Evolutionary conservation across 2,329 filamentous ascomycete genomes (phyloP), one percentile per base, ranked within the genome.

Genomic region (Curvularia lunata): DNA sequence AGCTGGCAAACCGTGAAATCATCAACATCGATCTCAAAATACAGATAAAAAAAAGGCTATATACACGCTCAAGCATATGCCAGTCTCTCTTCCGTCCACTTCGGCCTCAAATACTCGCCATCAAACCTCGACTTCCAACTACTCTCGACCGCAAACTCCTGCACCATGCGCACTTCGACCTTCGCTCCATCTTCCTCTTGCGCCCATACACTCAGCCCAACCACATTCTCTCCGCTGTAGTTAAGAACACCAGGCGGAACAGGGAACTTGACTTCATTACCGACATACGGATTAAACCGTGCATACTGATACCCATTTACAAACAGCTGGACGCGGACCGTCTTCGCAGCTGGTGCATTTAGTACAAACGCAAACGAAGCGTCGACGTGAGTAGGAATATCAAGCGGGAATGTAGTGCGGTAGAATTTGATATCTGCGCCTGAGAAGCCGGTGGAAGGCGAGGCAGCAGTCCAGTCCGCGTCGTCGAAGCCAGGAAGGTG

Each of bases 241-340:
- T 88, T 79, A 8, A 88, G 71, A 5, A 88, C 77, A 0, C 86
- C 86, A 0, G 83, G 82, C 1, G 84, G 85, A 1, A 88, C 83
- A 0, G 86, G 86, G 64, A 86, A 88, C 16, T 80, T 77, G 16
- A 83, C 78, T 74, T 88, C 86, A 46, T 86, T 84, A 0, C 86
- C 86, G 38, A 88, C 85, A 48, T 83, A 81, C 0, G 86, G 85
- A 58, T 84, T 83, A 65, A 83, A 88, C 7, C 84, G 80, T 1
- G 83, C 86, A 62, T 86, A 88, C 66, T 88, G 85, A 64, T 88
- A 88, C 0, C 86, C 86, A 54, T 88, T 88, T n/a, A 88, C 81
- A 54, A 85, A 88, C 2, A 88, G 69, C 64, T 86, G 80, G 0
- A 81, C 83, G 10, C 86, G 79, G 12, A 84, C 79, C 0, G 79